Conservation (phyloP, 2,329 filamentous ascomycete species). For the Hypoxylon rubiginosum region DNA sequence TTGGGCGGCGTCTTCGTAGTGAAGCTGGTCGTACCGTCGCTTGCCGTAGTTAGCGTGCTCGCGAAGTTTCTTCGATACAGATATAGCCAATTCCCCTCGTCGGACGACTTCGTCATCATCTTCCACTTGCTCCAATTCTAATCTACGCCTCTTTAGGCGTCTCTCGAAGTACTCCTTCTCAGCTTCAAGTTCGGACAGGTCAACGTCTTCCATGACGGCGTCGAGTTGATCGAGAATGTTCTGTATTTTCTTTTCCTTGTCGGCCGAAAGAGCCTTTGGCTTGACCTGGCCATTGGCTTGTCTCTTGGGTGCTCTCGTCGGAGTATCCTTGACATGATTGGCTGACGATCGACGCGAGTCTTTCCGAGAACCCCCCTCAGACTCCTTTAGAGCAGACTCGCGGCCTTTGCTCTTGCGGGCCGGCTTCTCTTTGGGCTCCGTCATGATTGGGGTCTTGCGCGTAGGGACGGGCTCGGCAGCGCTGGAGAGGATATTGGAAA, state of each 20-base stretch:
- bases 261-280: constrained; percentile 64
- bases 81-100: constrained; percentile 70
- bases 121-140: constrained; percentile 75
- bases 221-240: constrained; percentile 68
- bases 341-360: constrained; percentile 64
- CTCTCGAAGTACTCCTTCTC: constrained; percentile 66
- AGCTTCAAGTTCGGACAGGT: constrained; percentile 59
- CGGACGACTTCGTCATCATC: constrained; percentile 73
- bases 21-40: constrained; percentile 79
- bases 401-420: constrained; percentile 63
- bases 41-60: constrained; percentile 79
- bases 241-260: constrained; percentile 78
- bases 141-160: constrained; percentile 74
- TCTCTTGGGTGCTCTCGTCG: constrained; percentile 67
- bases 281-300: constrained; percentile 71
- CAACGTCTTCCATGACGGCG: constrained; percentile 57
- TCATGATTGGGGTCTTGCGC: constrained; percentile 57
- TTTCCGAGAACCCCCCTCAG: constrained; percentile 62
- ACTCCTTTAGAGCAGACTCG: constrained; percentile 64
- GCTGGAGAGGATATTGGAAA: constrained; percentile 92
- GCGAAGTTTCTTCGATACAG: constrained; percentile 72
- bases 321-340: constrained; percentile 60
- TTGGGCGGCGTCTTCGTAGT: constrained; percentile 84
- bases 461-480: constrained; percentile 76
- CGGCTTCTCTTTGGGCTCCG: constrained; percentile 56